Evolutionary conservation across 2,329 filamentous ascomycete species (phyloP).

Genomic region (Whalleya microplaca): DNA sequence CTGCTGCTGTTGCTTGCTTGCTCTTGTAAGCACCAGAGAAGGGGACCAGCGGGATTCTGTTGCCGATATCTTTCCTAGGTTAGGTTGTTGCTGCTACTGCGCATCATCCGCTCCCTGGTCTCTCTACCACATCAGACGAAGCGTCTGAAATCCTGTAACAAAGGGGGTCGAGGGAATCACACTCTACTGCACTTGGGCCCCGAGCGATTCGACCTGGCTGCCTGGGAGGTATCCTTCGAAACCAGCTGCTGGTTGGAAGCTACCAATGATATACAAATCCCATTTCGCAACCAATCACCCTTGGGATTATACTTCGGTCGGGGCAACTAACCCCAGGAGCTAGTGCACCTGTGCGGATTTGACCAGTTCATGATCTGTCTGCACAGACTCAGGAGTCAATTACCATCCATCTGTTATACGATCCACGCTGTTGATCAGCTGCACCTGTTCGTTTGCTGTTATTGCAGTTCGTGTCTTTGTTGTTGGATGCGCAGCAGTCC

Average conservation of each 20-base stretch:
- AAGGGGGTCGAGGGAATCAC: slow-evolving; percentile 19
- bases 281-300: slow-evolving; percentile 3
- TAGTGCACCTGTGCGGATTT: slow-evolving; percentile 3
- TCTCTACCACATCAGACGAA: slow-evolving; percentile 13
- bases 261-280: slow-evolving; percentile 10
- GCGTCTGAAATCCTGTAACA: slow-evolving; percentile 30
- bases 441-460: slow-evolving; percentile 7
- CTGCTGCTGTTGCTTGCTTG: too few species aligned
- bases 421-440: slow-evolving; percentile 21
- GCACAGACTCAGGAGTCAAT: slow-evolving; percentile 17
- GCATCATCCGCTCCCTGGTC: slow-evolving; percentile 9
- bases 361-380: background rate
- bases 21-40: background rate
- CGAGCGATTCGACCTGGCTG: slow-evolving; percentile 13
- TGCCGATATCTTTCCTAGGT: slow-evolving; percentile 8
- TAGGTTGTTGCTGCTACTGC: slow-evolving; percentile 11
- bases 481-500: slow-evolving; percentile 15
- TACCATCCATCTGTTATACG: slow-evolving; percentile 15
- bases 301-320: background rate
- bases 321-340: slow-evolving; percentile 9
- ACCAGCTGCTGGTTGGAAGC: slow-evolving; percentile 21
- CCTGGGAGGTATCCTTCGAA: slow-evolving; percentile 7
- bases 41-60: background rate
- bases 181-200: slow-evolving; percentile 22
- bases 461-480: slow-evolving; percentile 28